These are phyloP conservation scores for Blastocystis sp. DNA, from an alignment of 352 stramenopile species.

Conservation along the genomic window DNA sequence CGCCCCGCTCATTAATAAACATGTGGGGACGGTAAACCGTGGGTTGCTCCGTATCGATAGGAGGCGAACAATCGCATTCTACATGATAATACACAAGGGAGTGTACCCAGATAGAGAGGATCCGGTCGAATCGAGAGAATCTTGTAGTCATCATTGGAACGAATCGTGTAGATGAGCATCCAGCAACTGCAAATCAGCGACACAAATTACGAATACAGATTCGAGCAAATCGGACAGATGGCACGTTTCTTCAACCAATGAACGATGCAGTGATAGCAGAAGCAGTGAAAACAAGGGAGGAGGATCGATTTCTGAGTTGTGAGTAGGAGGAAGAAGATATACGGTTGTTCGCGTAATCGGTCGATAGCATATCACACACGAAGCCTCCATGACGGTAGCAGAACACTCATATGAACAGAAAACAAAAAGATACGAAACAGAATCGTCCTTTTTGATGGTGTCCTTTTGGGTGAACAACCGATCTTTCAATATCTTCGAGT, in stretches of 20 bases:
- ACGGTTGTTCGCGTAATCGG: neutral
- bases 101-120: neutral
- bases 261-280: constrained; percentile 46
- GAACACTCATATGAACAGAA: neutral
- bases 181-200: neutral
- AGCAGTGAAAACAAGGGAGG: constrained; percentile 20
- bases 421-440: neutral
- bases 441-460: neutral
- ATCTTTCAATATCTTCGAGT: neutral
- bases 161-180: neutral
- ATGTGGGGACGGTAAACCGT: neutral
- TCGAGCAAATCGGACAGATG: neutral
- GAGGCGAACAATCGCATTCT: neutral
- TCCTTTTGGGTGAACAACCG: constrained; percentile 10
- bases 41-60: neutral
- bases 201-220: neutral
- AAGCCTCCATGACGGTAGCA: neutral
- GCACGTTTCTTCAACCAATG: constrained; percentile 5
- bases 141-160: constrained; percentile 3
- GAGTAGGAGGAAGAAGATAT: neutral
- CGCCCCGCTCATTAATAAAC: constrained; percentile 16
- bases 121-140: neutral
- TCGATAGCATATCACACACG: neutral
- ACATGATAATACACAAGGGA: neutral
- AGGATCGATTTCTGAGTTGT: neutral